These are phyloP conservation scores for Suillus cothurnatus DNA, from an alignment of 768 basidiomycete genomes.

Conservation along the genomic window DNA sequence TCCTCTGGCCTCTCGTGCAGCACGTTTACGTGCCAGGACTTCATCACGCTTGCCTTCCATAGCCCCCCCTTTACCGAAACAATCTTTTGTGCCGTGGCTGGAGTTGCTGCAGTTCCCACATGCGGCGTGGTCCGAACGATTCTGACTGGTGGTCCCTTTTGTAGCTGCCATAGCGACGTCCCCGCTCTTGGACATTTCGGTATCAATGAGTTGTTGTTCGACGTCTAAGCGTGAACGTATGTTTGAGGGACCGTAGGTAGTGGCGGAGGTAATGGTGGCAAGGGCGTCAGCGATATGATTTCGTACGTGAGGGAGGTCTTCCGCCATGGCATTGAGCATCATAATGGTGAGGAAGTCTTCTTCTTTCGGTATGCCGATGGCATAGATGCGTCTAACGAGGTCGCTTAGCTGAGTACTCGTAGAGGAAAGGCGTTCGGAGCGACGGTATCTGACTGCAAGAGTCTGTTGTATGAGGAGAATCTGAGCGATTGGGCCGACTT, in stretches of 20 bases:
- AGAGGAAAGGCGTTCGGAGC: background rate
- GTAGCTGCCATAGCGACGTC: too few relatives aligned
- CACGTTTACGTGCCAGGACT: too few relatives aligned
- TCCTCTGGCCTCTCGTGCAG: too few relatives aligned
- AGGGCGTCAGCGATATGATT: background rate
- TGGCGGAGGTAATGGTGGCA: background rate
- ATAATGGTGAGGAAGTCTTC: background rate
- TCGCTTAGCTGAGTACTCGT: background rate
- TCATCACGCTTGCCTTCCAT: too few relatives aligned
- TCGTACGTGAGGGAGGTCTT: background rate
- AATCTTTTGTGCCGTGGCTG: too few relatives aligned
- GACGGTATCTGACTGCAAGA: background rate
- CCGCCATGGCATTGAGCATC: background rate
- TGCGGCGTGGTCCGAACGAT: too few relatives aligned
- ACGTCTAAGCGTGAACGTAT: background rate
- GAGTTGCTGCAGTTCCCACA: too few relatives aligned
- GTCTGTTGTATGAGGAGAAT: background rate
- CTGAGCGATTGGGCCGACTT: background rate
- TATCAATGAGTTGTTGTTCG: background rate
- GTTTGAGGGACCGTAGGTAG: accelerated
- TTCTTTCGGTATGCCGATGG: background rate
- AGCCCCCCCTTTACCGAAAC: too few relatives aligned
- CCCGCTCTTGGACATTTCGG: accelerated
- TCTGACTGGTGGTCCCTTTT: too few relatives aligned
- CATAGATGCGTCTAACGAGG: background rate